A percentile compares a stretch with the other conserved stretches of the same genome.
These are phyloP conservation scores for Cercospora sesami DNA, from an alignment of 2,329 filamentous ascomycete species.

Conservation along the genomic window DNA sequence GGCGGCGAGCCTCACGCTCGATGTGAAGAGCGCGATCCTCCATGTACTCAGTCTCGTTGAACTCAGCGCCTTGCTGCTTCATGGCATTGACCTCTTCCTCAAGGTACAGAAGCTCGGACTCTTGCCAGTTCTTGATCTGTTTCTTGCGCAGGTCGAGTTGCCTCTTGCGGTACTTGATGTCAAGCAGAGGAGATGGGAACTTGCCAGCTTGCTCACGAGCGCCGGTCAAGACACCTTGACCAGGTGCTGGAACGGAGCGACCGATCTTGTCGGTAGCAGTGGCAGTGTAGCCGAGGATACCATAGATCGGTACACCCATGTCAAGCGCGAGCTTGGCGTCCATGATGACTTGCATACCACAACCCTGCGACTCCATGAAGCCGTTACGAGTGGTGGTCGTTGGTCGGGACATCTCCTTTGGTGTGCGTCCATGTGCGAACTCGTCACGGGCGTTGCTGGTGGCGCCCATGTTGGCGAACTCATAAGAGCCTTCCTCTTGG, in stretches of 20 bases:
- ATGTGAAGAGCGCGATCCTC: conserved; percentile 84
- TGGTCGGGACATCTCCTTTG: conserved; percentile 95
- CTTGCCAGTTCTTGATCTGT: conserved; percentile 95
- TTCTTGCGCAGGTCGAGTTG: conserved; percentile 92
- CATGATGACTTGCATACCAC: conserved; percentile 98
- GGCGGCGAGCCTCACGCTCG: conserved; percentile 79
- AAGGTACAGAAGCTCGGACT: conserved; percentile 88
- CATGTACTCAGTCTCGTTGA: conserved; percentile 81
- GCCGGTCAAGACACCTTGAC: conserved; percentile 93
- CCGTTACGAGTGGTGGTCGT: conserved; percentile 95
- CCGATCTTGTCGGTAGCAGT: conserved; percentile 99
- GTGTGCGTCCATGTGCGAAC: conserved; percentile 90
- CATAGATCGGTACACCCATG: conserved; percentile 98
- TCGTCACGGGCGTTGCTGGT: conserved; percentile 98
- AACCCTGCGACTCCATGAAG: conserved; percentile 99
- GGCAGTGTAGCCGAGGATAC: conserved; percentile 86
- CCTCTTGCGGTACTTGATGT: conserved; percentile 95
- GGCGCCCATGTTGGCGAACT: conserved; percentile 99
- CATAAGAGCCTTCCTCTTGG: conserved; percentile 97
- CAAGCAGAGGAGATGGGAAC: conserved; percentile 91
- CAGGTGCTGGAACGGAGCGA: conserved; percentile 91
- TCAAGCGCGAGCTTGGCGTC: conserved; percentile 91
- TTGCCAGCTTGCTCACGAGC: conserved; percentile 88
- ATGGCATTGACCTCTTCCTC: conserved; percentile 91
- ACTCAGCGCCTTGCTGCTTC: conserved; percentile 71